phyloP scores from a whole-genome alignment of 345 rosid species.

The Balakata baccata region DNA sequence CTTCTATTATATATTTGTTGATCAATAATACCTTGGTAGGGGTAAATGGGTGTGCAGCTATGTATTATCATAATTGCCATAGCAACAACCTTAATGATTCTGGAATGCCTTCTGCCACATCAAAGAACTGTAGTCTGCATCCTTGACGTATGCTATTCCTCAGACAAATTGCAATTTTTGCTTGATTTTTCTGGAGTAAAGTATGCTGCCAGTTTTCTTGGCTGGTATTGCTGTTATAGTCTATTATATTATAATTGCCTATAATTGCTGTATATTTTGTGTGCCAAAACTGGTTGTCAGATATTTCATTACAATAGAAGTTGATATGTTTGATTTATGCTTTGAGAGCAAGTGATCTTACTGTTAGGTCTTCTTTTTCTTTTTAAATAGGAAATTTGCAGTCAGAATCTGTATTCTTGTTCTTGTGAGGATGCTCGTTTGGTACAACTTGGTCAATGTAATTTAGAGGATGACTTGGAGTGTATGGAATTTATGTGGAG shows the following conservation, averaged over 20 bases:
- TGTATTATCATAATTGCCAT: not conserved
- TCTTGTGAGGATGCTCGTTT: slow-evolving; percentile 16
- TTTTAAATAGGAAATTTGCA: not conserved
- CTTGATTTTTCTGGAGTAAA: too few relatives aligned
- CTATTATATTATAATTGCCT: not conserved
- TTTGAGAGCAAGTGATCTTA: not conserved
- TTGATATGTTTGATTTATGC: not conserved
- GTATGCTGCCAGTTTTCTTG: not conserved
- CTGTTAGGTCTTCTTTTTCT: too few relatives aligned
- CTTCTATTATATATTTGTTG: not conserved
- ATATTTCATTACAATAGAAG: too few relatives aligned
- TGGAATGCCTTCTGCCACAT: not conserved
- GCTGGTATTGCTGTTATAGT: not conserved
- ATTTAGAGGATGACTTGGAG: slow-evolving; percentile 1
- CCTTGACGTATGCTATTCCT: not conserved
- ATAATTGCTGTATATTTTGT: not conserved
- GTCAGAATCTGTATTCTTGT: slow-evolving; percentile 2
- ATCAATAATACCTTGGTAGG: not conserved
- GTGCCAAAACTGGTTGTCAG: not conserved
- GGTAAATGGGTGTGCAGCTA: not conserved
- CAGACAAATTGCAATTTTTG: not conserved
- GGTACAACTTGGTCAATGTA: not conserved
- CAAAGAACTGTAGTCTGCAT: too few relatives aligned
- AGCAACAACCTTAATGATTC: not conserved
- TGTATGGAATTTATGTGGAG: not conserved